Conservation (phyloP, 1,284 basidiomycete species). For the Flammula alnicola region DNA sequence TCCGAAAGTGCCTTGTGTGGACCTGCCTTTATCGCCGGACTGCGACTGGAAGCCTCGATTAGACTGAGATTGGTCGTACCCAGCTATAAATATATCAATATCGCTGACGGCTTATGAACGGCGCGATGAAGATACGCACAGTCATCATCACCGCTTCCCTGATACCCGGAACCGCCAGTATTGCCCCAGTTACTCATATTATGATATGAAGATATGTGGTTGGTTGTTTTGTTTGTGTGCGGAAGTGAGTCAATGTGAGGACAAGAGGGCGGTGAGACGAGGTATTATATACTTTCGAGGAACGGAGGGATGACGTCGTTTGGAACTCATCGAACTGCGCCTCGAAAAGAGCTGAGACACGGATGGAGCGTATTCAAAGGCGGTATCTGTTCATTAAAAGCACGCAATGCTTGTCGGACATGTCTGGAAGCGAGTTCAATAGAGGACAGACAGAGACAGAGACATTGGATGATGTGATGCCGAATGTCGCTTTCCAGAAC, state of each 20-base stretch:
- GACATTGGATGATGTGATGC: too few species aligned
- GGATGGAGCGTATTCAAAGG: too few species aligned
- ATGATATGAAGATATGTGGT: background rate
- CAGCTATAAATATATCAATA: constrained; percentile 4
- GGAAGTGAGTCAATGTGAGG: background rate
- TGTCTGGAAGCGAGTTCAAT: too few species aligned
- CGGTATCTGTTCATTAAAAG: too few species aligned
- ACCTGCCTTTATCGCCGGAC: background rate
- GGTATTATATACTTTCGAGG: background rate
- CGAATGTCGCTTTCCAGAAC: too few species aligned
- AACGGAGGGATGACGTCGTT: too few species aligned
- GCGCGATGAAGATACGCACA: constrained; percentile 5
- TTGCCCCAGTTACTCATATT: background rate
- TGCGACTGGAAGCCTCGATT: constrained; percentile 8
- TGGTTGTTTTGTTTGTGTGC: background rate
- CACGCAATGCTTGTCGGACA: too few species aligned
- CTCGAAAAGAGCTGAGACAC: too few species aligned
- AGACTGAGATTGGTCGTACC: constrained; percentile 7
- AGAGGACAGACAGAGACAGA: too few species aligned
- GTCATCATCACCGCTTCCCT: constrained; percentile 13
- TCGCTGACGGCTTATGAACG: background rate
- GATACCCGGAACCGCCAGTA: constrained; percentile 17
- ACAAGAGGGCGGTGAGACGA: too few species aligned
- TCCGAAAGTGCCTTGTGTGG: background rate
- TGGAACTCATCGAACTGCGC: too few species aligned